Conservation (phyloP, 495 filamentous ascomycete species). For the Neurospora africana region DNA sequence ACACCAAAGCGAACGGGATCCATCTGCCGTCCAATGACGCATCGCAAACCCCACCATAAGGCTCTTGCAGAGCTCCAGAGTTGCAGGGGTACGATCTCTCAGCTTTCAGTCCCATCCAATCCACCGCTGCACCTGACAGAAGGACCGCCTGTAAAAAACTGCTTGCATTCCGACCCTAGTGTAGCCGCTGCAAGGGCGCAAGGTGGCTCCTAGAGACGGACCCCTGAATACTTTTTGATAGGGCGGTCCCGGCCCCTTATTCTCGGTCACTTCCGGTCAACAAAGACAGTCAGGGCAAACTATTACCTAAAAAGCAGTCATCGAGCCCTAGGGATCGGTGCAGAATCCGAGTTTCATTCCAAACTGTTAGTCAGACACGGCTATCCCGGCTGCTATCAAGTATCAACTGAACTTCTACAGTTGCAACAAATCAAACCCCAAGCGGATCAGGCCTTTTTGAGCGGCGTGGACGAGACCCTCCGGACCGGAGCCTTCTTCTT, state of each 20-base stretch:
- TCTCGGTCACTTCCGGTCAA: background rate
- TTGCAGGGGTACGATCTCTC: background rate
- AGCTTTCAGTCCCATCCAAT: background rate
- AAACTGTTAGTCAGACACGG: background rate
- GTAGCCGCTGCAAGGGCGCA: constrained; percentile 8
- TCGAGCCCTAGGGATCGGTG: background rate
- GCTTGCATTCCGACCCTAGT: constrained; percentile 18
- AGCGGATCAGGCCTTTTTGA: background rate
- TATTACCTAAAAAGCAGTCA: background rate
- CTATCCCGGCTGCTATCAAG: background rate
- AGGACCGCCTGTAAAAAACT: constrained; percentile 1
- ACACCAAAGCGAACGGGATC: background rate
- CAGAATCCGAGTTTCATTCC: background rate
- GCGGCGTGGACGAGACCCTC: background rate
- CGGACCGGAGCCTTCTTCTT: constrained; percentile 24
- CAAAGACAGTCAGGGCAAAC: background rate
- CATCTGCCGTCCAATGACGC: background rate
- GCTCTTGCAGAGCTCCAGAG: background rate
- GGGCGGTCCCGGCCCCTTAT: background rate
- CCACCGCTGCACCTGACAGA: background rate
- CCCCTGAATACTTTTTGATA: constrained; percentile 5
- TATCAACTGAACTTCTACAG: background rate
- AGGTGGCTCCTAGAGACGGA: background rate
- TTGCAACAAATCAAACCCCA: background rate
- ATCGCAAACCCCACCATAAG: background rate